Base-by-base conservation (phyloP, 2,329 filamentous ascomycete genomes). In the Pseudopyrenochaeta lycopersici region DNA sequence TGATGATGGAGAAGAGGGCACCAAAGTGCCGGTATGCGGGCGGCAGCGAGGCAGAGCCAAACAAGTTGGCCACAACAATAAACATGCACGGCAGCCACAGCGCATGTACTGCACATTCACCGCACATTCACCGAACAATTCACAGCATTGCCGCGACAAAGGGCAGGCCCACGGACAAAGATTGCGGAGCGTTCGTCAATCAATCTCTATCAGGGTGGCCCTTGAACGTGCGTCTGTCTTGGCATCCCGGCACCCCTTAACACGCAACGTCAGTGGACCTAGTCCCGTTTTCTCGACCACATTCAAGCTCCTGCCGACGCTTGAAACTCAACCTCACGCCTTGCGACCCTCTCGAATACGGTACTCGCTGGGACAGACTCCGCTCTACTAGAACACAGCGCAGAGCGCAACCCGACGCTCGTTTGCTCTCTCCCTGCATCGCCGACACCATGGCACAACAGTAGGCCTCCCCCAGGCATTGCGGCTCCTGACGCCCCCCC, bases 401-500 rank as follows among this genome's bases (percentile, higher is more conserved):
- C 49, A 46, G 58, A 49, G 60, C 58, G 60, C 58, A 63, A 46
- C 58, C 53, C 46, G 39, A 44, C 54, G 40, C 50, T 60, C 55
- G 38, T 52, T 60, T 57, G 52, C 55, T 55, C 60, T 43, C 55
- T 39, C 52, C 35, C 27, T 41, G 20, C 38, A 15, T 53, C 15
- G 23, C 52, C 55, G 32, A 51, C 53, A 58, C 57, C 71, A 74
- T 74, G 71, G 69, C 71, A 60, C 64, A 73, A 66, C 66, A 64
- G 71, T 74, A 72, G 56, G 71, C 52, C 46, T 51, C 44, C 30
- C 29, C 14, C 35, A 38, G 42, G 40, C 31, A 47, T 27, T 30
- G 30, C 42, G 30, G 36, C 45, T 30, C 45, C 47, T 42, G 35
- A 10, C 18, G 44, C 36, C 33, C 57, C 23, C 40, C 52, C 52